Base-by-base conservation (phyloP, 2,329 filamentous ascomycete species). In the Arthrinium phaeospermum region DNA sequence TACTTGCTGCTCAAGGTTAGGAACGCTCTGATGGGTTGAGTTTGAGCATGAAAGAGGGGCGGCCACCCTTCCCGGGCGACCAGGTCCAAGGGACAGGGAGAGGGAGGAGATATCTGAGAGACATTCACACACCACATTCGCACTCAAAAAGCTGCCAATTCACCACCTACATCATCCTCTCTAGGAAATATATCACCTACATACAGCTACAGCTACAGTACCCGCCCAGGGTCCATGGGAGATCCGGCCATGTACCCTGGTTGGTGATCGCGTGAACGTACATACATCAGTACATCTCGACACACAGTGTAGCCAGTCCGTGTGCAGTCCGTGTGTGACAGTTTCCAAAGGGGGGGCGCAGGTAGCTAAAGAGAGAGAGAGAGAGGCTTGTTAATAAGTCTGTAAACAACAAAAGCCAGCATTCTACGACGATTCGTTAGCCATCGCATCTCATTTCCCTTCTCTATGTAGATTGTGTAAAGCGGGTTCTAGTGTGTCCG, bases 31-130 rank as follows among this genome's bases (percentile, higher is more conserved):
- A 64, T 64, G 57, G 30, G 57, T 41, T 41, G 12, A 41, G 57
- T 41, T 64, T 64, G 57, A 64, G 57, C 57, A 64, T n/a, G 30
- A 64, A 64, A 64, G 57, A 64, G 57, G 57, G 57, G 57, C n/a
- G 22, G 49, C 49, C 49, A n/a, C 57, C 34, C 16, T 30, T 27
- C 53, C 53, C 14, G 49, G 53, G 27, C 10, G 53, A 10, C 46
- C 46, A n/a, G 53, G 37, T 41, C 14, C 14, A 61, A 19, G 53
- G 34, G 19, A 27, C 6, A 16, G 24, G 12, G 24, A 30, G 24
- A 14, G 51, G 30, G 37, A 41, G 37, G 34, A 64, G 57, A 64
- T 64, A 64, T 64, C 57, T 64, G 57, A 64, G 57, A 64, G 57
- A 64, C 57, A 64, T 64, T 64, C 57, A 64, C 57, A 64, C 34